phyloP scores from a whole-genome alignment of 2,329 filamentous ascomycete genomes.

The Diplodia seriata region DNA sequence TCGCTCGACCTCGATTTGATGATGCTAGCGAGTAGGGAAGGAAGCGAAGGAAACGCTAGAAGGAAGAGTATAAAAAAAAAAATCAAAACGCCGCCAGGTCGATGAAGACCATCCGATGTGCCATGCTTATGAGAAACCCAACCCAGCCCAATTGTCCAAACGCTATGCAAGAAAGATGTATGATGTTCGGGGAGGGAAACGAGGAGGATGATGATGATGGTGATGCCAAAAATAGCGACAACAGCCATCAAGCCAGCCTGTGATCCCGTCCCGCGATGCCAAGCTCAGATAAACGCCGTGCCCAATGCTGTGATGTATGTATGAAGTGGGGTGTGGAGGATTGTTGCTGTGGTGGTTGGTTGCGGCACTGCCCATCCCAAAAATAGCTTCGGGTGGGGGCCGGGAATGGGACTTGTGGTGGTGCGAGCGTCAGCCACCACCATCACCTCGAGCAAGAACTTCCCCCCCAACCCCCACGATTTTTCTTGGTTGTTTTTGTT shows the following conservation, averaged over 20 bases:
- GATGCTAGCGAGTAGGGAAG: neutral
- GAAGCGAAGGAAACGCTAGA: neutral
- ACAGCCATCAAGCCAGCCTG: neutral
- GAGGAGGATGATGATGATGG: neutral
- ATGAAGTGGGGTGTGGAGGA: neutral
- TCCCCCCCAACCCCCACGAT: neutral
- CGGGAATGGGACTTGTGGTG: neutral
- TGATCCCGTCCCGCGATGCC: neutral
- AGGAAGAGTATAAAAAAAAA: neutral
- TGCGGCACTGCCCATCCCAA: neutral
- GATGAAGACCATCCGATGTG: neutral
- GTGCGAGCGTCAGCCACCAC: neutral
- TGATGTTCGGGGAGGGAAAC: neutral
- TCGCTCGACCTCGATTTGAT: neutral
- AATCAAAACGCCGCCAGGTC: neutral
- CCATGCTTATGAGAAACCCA: neutral
- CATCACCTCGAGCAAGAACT: neutral
- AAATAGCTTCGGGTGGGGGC: constrained; percentile 1
- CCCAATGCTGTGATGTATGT: neutral
- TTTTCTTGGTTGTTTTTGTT: neutral
- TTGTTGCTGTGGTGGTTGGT: neutral
- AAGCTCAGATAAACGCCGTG: constrained; percentile 4
- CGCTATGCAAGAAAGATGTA: constrained; percentile 1
- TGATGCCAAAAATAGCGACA: neutral
- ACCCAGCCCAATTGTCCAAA: neutral